phyloP scores from a whole-genome alignment of 2,329 filamentous ascomycete species.

The Zarea fungicola region DNA sequence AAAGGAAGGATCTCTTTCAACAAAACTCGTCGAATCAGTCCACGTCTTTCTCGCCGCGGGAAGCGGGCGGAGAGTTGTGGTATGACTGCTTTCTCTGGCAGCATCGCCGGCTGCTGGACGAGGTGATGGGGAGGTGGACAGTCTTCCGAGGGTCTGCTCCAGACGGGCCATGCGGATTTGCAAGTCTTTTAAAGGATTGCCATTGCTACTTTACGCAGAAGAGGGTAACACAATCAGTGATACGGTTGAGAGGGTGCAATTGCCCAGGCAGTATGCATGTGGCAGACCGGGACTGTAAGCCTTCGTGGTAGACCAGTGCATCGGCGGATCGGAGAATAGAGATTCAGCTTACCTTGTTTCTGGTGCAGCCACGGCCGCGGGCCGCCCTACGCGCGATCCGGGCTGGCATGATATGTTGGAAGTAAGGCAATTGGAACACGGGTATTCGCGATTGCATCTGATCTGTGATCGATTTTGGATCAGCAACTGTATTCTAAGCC shows the following conservation, averaged over 20 bases:
- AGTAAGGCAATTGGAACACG: slow-evolving; percentile 20
- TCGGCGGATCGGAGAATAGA: not conserved
- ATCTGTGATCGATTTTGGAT: slow-evolving; percentile 13
- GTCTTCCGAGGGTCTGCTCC: slow-evolving; percentile 13
- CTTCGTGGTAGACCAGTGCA: too few relatives aligned
- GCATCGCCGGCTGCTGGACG: not conserved
- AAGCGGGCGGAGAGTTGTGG: slow-evolving; percentile 1
- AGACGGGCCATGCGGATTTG: slow-evolving; percentile 15
- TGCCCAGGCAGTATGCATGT: not conserved
- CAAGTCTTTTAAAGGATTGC: slow-evolving; percentile 9
- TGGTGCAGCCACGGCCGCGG: slow-evolving; percentile 6
- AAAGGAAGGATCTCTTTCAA: slow-evolving; percentile 16
- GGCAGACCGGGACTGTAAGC: too few relatives aligned
- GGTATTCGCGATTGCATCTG: slow-evolving; percentile 18
- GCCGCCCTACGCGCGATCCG: slow-evolving; percentile 7
- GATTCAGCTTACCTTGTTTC: not conserved
- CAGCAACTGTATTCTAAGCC: not conserved
- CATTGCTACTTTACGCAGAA: too few relatives aligned
- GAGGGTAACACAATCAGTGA: too few relatives aligned
- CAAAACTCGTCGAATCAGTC: slow-evolving; percentile 11
- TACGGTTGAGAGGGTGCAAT: not conserved
- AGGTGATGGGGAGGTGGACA: slow-evolving; percentile 12
- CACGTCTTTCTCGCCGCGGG: slow-evolving; percentile 4
- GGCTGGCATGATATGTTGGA: slow-evolving; percentile 18
- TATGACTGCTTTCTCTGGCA: not conserved